Percentiles rank a stretch among this genome's conserved stretches.
Evolutionary conservation across 306 rosid genomes (phyloP).

Genomic region (Fragaria nilgerrensis): DNA sequence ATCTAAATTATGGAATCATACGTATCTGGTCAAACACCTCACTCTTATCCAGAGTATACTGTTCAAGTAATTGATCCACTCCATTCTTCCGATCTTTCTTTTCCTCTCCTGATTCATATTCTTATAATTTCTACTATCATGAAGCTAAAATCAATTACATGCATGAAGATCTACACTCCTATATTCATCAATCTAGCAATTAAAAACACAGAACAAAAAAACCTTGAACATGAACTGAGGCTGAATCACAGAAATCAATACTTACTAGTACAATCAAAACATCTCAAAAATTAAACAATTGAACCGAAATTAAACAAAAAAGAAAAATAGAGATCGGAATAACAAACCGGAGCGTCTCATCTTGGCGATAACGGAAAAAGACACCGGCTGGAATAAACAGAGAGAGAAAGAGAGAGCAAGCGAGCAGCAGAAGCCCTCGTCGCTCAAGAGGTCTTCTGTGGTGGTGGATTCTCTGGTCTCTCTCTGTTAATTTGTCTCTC

Average conservation of each 20-base stretch:
- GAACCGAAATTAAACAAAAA: neutral
- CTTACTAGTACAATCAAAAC: neutral
- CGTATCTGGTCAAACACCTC: neutral
- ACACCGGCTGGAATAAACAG: neutral
- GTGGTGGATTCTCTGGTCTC: neutral
- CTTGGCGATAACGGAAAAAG: constrained; percentile 30
- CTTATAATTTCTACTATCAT: neutral
- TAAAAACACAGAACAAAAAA: neutral
- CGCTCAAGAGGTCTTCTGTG: constrained; percentile 2
- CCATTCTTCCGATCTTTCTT: neutral
- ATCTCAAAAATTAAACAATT: neutral
- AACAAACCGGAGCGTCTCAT: constrained; percentile 71
- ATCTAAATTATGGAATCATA: neutral
- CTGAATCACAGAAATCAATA: neutral
- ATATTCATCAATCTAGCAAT: neutral
- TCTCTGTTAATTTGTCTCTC: neutral
- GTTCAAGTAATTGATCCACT: neutral
- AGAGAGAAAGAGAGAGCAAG: constrained; percentile 8
- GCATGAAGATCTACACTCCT: neutral
- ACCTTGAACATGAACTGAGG: neutral
- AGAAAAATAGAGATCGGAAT: neutral
- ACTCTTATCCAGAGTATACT: neutral
- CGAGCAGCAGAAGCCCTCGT: constrained; percentile 16
- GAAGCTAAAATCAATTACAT: neutral
- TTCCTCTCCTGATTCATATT: neutral